Evolutionary conservation across 768 basidiomycete species (phyloP).

Genomic region (Boletus barrowsii): DNA sequence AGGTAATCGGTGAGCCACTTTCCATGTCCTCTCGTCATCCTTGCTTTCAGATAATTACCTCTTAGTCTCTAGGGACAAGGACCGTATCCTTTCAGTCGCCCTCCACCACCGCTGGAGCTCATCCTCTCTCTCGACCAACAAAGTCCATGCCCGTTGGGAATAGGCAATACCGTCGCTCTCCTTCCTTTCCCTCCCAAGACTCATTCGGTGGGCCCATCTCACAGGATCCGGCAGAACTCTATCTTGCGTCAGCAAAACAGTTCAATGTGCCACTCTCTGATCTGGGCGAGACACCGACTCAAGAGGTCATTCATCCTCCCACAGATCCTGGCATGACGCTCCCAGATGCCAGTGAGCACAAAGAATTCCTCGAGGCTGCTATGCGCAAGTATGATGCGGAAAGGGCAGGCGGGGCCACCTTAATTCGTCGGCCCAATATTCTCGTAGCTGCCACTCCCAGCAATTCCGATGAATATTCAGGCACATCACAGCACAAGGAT

Average conservation of each 20-base stretch:
- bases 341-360: constrained; percentile 39
- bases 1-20: constrained; percentile 31
- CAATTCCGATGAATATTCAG: constrained; percentile 34
- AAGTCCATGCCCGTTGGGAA: constrained; percentile 24
- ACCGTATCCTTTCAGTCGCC: constrained; percentile 36
- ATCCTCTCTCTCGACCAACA: constrained; percentile 16
- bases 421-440: constrained; percentile 19
- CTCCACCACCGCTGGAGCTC: constrained; percentile 10
- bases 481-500: constrained; percentile 12
- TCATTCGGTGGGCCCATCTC: constrained; percentile 58
- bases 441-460: constrained; percentile 57
- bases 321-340: constrained; percentile 51
- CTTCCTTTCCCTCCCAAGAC: constrained; percentile 49
- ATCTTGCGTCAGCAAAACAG: constrained; percentile 44
- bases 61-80: constrained; percentile 29
- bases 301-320: constrained; percentile 25
- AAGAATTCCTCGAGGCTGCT: constrained; percentile 18
- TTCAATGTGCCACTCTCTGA: constrained; percentile 61
- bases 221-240: constrained; percentile 45
- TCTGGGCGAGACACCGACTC: constrained; percentile 38
- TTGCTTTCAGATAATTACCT: constrained; percentile 26
- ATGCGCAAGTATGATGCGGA: constrained; percentile 27
- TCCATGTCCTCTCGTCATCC: constrained; percentile 15
- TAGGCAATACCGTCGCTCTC: constrained; percentile 31
- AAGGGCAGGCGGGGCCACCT: constrained; percentile 12